These are phyloP conservation scores for Candolleomyces aberdarensis DNA, from an alignment of 768 basidiomycete genomes.

Conservation along the genomic window DNA sequence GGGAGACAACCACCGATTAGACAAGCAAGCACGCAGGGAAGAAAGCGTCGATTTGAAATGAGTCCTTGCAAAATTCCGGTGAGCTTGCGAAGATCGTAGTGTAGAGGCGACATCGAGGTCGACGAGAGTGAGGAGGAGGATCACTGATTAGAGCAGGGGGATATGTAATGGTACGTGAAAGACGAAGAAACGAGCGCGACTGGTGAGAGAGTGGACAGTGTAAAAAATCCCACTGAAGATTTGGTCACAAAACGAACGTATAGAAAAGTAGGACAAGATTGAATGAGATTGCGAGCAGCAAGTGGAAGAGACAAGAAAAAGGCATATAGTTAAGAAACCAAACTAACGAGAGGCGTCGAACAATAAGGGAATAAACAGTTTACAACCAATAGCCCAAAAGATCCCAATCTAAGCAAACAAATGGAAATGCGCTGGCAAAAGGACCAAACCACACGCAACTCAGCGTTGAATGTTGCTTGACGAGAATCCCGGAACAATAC, in stretches of 20 bases:
- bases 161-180: background rate
- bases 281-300: conserved; percentile 11
- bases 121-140: background rate
- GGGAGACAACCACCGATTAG: no score
- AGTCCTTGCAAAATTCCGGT: no score
- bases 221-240: conserved; percentile 9
- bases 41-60: no score
- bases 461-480: conserved; percentile 9
- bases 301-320: conserved; percentile 30
- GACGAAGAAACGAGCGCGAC: background rate
- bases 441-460: conserved; percentile 20
- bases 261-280: conserved; percentile 19
- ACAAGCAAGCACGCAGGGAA: no score
- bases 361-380: conserved; percentile 45
- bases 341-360: conserved; percentile 19
- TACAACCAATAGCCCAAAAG: conserved; percentile 66
- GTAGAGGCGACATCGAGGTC: background rate
- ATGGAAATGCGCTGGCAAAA: conserved; percentile 25
- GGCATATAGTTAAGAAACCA: conserved; percentile 30
- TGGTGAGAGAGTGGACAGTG: conserved; percentile 19
- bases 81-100: no score
- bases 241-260: conserved; percentile 16
- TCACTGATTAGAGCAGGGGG: background rate
- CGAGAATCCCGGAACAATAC: conserved; percentile 41
- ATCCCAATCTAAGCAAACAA: conserved; percentile 11